These are phyloP conservation scores for Teunomyces panamensis DNA, from an alignment of 805 yeast genomes.

Conservation along the genomic window DNA sequence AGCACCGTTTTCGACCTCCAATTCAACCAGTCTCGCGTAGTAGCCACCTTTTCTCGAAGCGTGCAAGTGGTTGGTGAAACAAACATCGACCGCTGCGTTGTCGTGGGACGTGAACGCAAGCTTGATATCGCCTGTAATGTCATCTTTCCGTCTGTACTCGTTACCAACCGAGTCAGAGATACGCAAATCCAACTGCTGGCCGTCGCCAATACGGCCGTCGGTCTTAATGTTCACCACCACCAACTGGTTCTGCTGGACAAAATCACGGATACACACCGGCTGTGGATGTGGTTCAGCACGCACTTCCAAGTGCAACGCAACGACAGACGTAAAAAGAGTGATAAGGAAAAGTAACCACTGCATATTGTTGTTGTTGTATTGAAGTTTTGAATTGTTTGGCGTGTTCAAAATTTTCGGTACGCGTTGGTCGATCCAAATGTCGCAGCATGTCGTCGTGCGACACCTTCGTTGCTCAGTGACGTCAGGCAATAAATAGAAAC, in stretches of 20 bases:
- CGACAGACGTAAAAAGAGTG: constrained; percentile 20
- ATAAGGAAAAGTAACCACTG: constrained; percentile 12
- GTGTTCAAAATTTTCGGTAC: constrained; percentile 14
- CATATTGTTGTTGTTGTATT: constrained; percentile 6
- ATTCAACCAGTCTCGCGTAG: constrained; percentile 68
- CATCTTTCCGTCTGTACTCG: constrained; percentile 71
- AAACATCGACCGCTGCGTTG: constrained; percentile 84
- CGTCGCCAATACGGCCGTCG: constrained; percentile 78
- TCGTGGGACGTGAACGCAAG: constrained; percentile 84
- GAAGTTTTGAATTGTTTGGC: constrained; percentile 1
- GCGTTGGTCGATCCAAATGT: constrained; percentile 6
- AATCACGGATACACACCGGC: constrained; percentile 89
- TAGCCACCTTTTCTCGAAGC: constrained; percentile 23
- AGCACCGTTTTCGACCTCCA: constrained; percentile 93
- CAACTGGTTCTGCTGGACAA: constrained; percentile 76
- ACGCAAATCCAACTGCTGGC: constrained; percentile 68
- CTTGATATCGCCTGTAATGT: constrained; percentile 67
- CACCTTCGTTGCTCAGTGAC: not conserved
- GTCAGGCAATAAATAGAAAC: not conserved
- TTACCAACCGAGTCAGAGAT: constrained; percentile 81
- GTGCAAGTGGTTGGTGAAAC: constrained; percentile 63
- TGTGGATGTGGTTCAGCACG: constrained; percentile 45
- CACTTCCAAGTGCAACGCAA: constrained; percentile 51
- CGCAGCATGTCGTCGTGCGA: not conserved
- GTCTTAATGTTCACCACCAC: constrained; percentile 83